phyloP scores from a whole-genome alignment of 2,329 filamentous ascomycete species.

The Penicillium hesseltinei region DNA sequence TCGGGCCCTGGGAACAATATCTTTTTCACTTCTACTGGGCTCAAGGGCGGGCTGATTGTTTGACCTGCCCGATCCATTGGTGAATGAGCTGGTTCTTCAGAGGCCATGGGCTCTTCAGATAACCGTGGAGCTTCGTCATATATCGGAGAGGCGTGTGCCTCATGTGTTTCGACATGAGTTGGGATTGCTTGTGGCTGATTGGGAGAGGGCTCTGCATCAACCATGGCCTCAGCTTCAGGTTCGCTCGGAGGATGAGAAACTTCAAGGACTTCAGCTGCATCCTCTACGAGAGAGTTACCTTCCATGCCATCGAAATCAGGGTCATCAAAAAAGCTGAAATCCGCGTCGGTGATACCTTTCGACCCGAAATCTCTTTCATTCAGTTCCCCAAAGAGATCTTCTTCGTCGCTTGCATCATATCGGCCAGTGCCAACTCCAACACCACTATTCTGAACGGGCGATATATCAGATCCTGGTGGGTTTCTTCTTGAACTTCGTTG shows the following conservation, averaged over 20 bases:
- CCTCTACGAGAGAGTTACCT: slow-evolving; percentile 13
- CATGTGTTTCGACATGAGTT: not conserved
- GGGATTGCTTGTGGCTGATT: not conserved
- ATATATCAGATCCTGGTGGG: slow-evolving; percentile 17
- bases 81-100: slow-evolving; percentile 8
- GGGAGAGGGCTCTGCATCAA: slow-evolving; percentile 4
- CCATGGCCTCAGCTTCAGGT: slow-evolving; percentile 11
- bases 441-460: slow-evolving; percentile 15
- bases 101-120: slow-evolving; percentile 5
- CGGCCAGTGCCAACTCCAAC: slow-evolving; percentile 38
- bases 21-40: slow-evolving; percentile 43
- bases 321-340: slow-evolving; percentile 65
- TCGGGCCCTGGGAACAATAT: slow-evolving; percentile 42
- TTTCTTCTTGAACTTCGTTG: slow-evolving; percentile 20
- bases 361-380: slow-evolving; percentile 53
- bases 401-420: slow-evolving; percentile 46
- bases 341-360: slow-evolving; percentile 60
- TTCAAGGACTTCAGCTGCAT: slow-evolving; percentile 15
- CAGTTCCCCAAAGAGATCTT: slow-evolving; percentile 60
- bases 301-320: slow-evolving; percentile 39
- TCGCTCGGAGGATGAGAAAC: slow-evolving; percentile 12
- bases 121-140: not conserved
- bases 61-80: slow-evolving; percentile 23
- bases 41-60: slow-evolving; percentile 41
- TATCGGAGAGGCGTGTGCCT: not conserved